Evolutionary conservation across 192 early-diverging fungal species (phyloP).

Genomic region (Coemansia aciculifera): DNA sequence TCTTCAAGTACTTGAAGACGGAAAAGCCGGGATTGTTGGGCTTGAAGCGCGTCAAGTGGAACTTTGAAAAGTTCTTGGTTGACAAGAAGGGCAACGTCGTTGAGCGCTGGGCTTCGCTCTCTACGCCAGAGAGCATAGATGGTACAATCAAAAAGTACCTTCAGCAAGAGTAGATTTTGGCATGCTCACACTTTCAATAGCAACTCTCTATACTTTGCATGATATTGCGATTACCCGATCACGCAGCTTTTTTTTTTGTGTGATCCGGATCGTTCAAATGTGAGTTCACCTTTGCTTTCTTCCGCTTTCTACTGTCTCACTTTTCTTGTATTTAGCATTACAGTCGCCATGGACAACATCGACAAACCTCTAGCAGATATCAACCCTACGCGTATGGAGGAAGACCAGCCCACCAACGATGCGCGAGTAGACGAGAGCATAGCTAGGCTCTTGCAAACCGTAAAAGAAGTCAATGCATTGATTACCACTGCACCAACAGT

Average conservation of each 20-base stretch:
- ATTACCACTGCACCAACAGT: neutral
- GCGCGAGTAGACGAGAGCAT: neutral
- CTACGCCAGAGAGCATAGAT: slow-evolving; percentile 63
- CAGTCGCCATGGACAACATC: slow-evolving; percentile 1
- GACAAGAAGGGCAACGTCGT: slow-evolving; percentile 65
- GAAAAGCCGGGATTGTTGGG: slow-evolving; percentile 58
- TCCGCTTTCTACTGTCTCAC: neutral
- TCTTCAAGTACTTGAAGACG: slow-evolving; percentile 67
- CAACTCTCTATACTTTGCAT: neutral
- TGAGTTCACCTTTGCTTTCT: neutral
- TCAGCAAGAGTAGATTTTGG: slow-evolving; percentile 1
- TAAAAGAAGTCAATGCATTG: slow-evolving; percentile 18
- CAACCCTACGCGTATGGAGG: neutral
- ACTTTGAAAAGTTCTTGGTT: slow-evolving; percentile 84
- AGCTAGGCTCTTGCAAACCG: slow-evolving; percentile 19
- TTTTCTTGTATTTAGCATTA: neutral
- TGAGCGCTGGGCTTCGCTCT: slow-evolving; percentile 65
- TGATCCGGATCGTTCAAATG: neutral
- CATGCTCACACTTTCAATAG: too few relatives aligned
- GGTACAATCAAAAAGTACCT: slow-evolving; percentile 62
- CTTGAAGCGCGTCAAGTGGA: slow-evolving; percentile 72
- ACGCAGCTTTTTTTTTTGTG: slow-evolving; percentile 10
- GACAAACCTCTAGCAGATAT: slow-evolving; percentile 2
- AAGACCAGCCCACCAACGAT: neutral
- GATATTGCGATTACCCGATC: neutral